Evolutionary conservation across 1,139 yeast species (phyloP).

Genomic region (Kodamaea arcana): DNA sequence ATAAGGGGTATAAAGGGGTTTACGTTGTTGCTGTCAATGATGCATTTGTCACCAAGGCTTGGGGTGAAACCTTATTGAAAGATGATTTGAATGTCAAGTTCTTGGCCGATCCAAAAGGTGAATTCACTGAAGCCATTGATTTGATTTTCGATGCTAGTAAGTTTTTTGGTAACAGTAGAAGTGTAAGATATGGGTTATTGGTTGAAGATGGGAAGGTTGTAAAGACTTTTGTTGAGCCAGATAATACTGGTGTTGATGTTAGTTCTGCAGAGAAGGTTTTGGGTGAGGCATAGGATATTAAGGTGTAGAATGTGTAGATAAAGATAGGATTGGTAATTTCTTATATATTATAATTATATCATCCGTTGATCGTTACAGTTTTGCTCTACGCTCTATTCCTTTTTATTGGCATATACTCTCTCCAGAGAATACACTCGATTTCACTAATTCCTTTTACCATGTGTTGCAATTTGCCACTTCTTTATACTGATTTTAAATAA

Average conservation of each 20-base stretch:
- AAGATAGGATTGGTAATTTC: too few species aligned
- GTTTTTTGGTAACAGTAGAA: constrained; percentile 44
- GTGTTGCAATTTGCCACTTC: too few species aligned
- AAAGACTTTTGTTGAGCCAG: constrained; percentile 73
- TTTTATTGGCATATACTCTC: too few species aligned
- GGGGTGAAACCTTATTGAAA: constrained; percentile 50
- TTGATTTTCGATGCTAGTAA: constrained; percentile 34
- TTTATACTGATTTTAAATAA: too few species aligned
- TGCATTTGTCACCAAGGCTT: constrained; percentile 78
- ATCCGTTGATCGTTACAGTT: too few species aligned
- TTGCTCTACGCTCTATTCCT: too few species aligned
- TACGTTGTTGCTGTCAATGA: constrained; percentile 80
- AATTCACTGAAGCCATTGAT: constrained; percentile 62
- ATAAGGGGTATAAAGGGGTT: constrained; percentile 60
- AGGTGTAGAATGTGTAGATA: too few species aligned
- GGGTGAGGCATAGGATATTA: too few species aligned
- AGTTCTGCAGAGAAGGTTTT: constrained; percentile 41
- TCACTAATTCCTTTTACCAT: too few species aligned
- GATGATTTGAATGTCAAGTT: constrained; percentile 43
- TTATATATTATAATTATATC: too few species aligned
- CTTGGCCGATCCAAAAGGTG: constrained; percentile 75
- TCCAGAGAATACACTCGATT: too few species aligned
- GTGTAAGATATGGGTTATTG: constrained; percentile 71
- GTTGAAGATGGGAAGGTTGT: constrained; percentile 71
- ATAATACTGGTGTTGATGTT: constrained; percentile 63